Percentiles rank a stretch among this genome's conserved stretches.
Conservation (phyloP, 176 grass and related monocot species). For the Musa schizocarpa region DNA sequence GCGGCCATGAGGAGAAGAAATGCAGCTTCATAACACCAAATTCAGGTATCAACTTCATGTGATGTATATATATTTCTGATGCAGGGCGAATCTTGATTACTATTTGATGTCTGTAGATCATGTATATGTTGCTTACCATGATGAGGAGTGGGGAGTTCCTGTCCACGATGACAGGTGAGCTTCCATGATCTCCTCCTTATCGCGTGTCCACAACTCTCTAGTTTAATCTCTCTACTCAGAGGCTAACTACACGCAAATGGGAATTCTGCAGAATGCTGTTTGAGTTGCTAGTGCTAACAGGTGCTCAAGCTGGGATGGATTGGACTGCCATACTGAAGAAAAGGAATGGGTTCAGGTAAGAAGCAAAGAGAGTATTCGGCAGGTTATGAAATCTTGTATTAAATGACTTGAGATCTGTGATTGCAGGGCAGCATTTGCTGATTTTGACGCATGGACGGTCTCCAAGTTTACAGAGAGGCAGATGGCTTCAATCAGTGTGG, state of each 20-base stretch:
- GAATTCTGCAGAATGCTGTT: slow-evolving; percentile 54
- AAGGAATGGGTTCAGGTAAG: slow-evolving; percentile 70
- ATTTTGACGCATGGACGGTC: slow-evolving; percentile 61
- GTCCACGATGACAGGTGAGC: slow-evolving; percentile 71
- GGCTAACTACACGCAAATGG: too few relatives aligned
- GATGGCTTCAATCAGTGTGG: slow-evolving; percentile 56
- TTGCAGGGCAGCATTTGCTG: slow-evolving; percentile 72
- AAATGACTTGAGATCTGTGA: slow-evolving; percentile 16
- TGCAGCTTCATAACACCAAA: slow-evolving; percentile 89
- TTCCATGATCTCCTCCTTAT: too few relatives aligned
- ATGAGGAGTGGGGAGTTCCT: slow-evolving; percentile 87
- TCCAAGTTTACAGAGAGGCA: slow-evolving; percentile 72
- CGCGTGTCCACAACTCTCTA: background rate
- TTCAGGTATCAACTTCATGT: slow-evolving; percentile 32
- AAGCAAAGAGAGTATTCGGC: background rate
- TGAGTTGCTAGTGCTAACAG: slow-evolving; percentile 75
- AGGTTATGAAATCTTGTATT: background rate
- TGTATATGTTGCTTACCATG: slow-evolving; percentile 68
- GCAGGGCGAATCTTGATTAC: background rate
- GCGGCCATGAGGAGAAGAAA: slow-evolving; percentile 51
- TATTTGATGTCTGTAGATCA: slow-evolving; percentile 27
- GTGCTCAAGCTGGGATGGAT: slow-evolving; percentile 80
- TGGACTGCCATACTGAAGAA: slow-evolving; percentile 89
- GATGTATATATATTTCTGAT: background rate
- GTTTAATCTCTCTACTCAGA: too few relatives aligned